Evolutionary conservation across 2,329 filamentous ascomycete species (phyloP), one percentile per base, ranked within the genome.

Genomic region (Hypoxylon sp.): DNA sequence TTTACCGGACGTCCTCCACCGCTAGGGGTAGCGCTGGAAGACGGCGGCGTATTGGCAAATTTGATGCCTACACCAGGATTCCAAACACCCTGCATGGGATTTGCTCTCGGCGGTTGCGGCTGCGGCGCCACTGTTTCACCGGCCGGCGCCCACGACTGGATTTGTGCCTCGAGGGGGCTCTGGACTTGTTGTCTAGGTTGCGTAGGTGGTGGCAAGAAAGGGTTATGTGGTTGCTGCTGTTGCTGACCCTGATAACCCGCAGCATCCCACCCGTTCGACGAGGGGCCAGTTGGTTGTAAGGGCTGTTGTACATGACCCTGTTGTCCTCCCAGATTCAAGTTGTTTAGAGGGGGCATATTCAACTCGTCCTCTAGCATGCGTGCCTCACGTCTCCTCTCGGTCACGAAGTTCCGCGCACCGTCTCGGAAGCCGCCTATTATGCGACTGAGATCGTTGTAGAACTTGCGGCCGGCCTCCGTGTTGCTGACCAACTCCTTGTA

Each of bases 401-500:
- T 90, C 0, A 91, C 91, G 84, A 96, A 98, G 1, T 85, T 87
- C 70, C 89, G 90, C 34, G 92, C 91, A 16, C 71, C 73, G 71
- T 97, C 95, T 16, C 94, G 85, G 77, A 97, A 98, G 8, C 82
- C 82, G 0, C 89, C 90, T 0, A 97, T 92, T 67, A 98, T 94
- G 78, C 91, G 92, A 48, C 91, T 92, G 3, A 99, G 85, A 75
- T 98, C 94, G 72, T 99, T 99, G 82, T 98, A 99, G 77, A 99
- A 99, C 77, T 96, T 97, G 56, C 95, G 85, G 0, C 93, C 96
- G 0, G 91, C 92, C 70, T 98, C 95, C 2, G 97, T 85, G 75
- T 98, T 97, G 70, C 88, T 92, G 61, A 97, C 89, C 61, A 98
- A 93, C 77, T 99, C 95, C 80, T 97, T 97, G 82, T 98, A 98